Evolutionary conservation across 2,329 filamentous ascomycete genomes (phyloP).

Genomic region (Chalaropsis ovoidea): DNA sequence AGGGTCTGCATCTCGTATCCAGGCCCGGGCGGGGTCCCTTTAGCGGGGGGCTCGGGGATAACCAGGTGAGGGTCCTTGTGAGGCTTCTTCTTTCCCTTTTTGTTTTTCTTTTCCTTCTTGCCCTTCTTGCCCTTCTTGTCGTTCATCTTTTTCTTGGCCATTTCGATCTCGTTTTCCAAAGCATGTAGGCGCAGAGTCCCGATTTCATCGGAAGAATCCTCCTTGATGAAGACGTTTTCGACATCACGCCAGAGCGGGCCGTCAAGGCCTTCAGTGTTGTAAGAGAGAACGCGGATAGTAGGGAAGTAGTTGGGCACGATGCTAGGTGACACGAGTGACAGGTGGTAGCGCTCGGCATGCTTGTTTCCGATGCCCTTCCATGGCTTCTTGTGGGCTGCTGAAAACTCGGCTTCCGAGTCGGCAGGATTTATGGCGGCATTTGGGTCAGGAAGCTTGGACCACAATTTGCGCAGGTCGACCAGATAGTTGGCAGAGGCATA

Average conservation of each 20-base stretch:
- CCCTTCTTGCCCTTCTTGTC: slow-evolving; percentile 32
- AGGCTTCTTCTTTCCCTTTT: slow-evolving; percentile 40
- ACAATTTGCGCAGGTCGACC: slow-evolving; percentile 62
- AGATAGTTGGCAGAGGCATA: slow-evolving; percentile 59
- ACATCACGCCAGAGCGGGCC: slow-evolving; percentile 36
- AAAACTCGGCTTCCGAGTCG: slow-evolving; percentile 25
- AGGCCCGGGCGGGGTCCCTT: slow-evolving; percentile 66
- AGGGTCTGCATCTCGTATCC: slow-evolving; percentile 81
- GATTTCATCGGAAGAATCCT: slow-evolving; percentile 29
- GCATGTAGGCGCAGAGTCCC: slow-evolving; percentile 27
- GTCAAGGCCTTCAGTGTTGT: slow-evolving; percentile 76
- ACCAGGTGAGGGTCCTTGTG: slow-evolving; percentile 51
- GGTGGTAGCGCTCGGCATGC: slow-evolving; percentile 74
- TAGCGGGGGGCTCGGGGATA: slow-evolving; percentile 62
- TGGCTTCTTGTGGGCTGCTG: slow-evolving; percentile 42
- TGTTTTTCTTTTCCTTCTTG: slow-evolving; percentile 38
- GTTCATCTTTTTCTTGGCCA: slow-evolving; percentile 28
- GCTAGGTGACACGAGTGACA: slow-evolving; percentile 73
- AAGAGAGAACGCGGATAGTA: slow-evolving; percentile 80
- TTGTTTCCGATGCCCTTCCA: slow-evolving; percentile 59
- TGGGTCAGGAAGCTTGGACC: slow-evolving; percentile 59
- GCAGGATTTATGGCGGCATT: slow-evolving; percentile 31
- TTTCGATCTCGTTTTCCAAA: slow-evolving; percentile 27
- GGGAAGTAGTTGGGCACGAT: slow-evolving; percentile 90
- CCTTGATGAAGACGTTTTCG: background rate